Conservation (phyloP, 2,329 filamentous ascomycete species). For the Parascedosporium putredinis region DNA sequence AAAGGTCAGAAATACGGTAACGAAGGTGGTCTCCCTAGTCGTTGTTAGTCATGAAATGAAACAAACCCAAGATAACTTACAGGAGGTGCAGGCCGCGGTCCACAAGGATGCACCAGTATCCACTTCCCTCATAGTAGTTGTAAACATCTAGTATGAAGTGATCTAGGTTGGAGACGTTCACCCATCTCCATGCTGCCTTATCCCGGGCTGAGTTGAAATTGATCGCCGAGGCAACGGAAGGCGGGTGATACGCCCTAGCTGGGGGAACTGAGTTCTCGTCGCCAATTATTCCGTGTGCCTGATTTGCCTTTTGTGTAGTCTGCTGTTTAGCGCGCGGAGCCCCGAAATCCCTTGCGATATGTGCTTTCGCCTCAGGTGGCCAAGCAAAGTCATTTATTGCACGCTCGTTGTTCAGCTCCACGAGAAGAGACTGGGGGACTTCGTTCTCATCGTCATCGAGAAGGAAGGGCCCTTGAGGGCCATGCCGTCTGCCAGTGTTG, state of each 20-base stretch:
- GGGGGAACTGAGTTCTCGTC: slow-evolving; percentile 12
- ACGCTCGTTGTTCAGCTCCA: slow-evolving; percentile 35
- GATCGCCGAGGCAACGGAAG: slow-evolving; percentile 21
- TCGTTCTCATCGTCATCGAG: slow-evolving; percentile 44
- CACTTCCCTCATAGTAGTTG: slow-evolving; percentile 72
- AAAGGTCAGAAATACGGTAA: slow-evolving; percentile 73
- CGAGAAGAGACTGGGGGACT: slow-evolving; percentile 52
- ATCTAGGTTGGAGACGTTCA: slow-evolving; percentile 82
- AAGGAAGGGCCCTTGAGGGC: no score
- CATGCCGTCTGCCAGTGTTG: no score
- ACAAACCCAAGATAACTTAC: slow-evolving; percentile 32
- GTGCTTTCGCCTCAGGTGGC: not conserved
- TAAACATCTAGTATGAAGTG: slow-evolving; percentile 80
- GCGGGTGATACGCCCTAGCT: slow-evolving; percentile 19
- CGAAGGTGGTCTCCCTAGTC: slow-evolving; percentile 64
- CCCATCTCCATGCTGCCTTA: slow-evolving; percentile 85
- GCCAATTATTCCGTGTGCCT: not conserved
- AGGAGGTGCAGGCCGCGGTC: slow-evolving; percentile 61
- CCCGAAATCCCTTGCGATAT: not conserved
- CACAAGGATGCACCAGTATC: slow-evolving; percentile 75
- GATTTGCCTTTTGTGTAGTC: no score
- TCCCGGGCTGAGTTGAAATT: slow-evolving; percentile 40
- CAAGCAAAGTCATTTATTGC: not conserved
- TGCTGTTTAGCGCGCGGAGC: not conserved
- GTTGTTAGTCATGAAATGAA: not conserved